Evolutionary conservation across 208 protist species (phyloP).

Genomic region (Paratrypanosoma confusum): DNA sequence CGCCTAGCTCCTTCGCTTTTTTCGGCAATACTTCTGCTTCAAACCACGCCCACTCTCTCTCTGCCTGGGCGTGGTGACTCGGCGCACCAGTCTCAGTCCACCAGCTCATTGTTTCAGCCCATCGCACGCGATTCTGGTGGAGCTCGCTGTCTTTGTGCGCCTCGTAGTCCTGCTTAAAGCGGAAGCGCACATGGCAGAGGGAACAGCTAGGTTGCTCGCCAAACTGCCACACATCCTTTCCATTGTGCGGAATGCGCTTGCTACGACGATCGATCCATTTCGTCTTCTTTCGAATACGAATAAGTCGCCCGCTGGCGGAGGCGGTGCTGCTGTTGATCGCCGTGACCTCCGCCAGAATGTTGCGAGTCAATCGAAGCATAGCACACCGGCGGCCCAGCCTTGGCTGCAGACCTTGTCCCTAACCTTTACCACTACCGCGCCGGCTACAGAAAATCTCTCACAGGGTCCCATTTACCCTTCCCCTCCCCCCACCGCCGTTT

Average conservation of each 20-base stretch:
- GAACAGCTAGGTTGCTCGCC: constrained; percentile 82
- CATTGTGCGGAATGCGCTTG: constrained; percentile 72
- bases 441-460: too few relatives aligned
- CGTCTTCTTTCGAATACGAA: constrained; percentile 81
- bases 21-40: constrained; percentile 40
- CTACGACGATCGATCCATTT: constrained; percentile 83
- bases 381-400: neutral
- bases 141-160: constrained; percentile 84
- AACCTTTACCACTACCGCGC: too few relatives aligned
- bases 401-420: too few relatives aligned
- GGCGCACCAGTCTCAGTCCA: constrained; percentile 69
- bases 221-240: constrained; percentile 77
- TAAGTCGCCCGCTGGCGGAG: constrained; percentile 60
- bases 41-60: constrained; percentile 71
- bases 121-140: constrained; percentile 70
- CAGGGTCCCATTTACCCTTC: too few relatives aligned
- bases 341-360: constrained; percentile 49
- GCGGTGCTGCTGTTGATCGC: constrained; percentile 69
- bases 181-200: constrained; percentile 79
- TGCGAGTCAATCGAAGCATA: constrained; percentile 27
- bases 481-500: too few relatives aligned
- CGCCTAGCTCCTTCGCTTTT: constrained; percentile 47
- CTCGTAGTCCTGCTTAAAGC: constrained; percentile 87
- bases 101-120: constrained; percentile 81
- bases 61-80: constrained; percentile 28